A percentile compares a stretch with the other conserved stretches of the same genome.
Conservation (phyloP, 2,329 filamentous ascomycete species). For the Aspergillus puulaauensis region DNA sequence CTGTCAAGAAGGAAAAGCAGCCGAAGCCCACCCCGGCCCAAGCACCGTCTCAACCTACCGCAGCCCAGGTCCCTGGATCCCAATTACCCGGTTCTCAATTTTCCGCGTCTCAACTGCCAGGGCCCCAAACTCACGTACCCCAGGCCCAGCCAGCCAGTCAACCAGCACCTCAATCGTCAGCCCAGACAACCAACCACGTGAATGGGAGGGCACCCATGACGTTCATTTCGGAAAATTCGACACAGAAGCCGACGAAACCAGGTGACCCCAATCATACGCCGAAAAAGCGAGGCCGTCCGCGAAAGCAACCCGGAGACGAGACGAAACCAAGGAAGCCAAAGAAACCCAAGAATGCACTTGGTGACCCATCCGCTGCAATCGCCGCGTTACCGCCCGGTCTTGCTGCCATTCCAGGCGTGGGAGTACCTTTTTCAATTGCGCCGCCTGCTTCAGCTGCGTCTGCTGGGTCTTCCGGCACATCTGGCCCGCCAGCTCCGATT, state of each 20-base stretch:
- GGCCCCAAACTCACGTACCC: not conserved
- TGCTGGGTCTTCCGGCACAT: conserved; percentile 1
- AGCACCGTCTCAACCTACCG: conserved; percentile 1
- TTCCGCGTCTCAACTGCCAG: not conserved
- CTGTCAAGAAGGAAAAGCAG: conserved; percentile 12
- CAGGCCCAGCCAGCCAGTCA: not conserved
- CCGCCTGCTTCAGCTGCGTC: not conserved
- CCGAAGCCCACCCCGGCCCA: conserved; percentile 4
- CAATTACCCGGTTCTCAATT: not conserved
- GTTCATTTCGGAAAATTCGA: conserved; percentile 10
- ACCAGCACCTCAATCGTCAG: not conserved
- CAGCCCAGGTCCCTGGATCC: not conserved
- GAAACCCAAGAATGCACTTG: conserved; percentile 15
- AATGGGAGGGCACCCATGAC: conserved; percentile 14
- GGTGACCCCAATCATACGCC: conserved; percentile 12
- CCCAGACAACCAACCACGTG: conserved; percentile 6
- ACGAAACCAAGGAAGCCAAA: conserved; percentile 17
- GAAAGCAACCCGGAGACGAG: conserved; percentile 25
- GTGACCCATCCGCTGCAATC: conserved; percentile 1
- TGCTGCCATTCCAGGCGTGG: not conserved
- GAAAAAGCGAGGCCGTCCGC: conserved; percentile 32
- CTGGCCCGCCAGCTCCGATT: not conserved
- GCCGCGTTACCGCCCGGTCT: not conserved
- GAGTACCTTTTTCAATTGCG: conserved; percentile 1
- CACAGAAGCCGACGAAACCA: conserved; percentile 4